Evolutionary conservation across 2,329 filamentous ascomycete genomes (phyloP).

Genomic region (Trichoderma citrinoviride): DNA sequence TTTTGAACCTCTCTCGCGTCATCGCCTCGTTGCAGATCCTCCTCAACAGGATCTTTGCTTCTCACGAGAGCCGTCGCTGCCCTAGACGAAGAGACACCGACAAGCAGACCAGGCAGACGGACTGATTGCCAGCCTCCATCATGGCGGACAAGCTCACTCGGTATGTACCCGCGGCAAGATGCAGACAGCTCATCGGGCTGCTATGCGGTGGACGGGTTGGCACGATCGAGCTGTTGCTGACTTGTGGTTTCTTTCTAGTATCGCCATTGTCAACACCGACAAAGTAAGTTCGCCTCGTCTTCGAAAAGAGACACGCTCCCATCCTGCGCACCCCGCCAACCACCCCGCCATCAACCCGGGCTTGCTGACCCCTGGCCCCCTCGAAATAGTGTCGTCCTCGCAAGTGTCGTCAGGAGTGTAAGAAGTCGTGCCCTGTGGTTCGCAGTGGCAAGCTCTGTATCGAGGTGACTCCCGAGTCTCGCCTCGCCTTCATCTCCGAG

Average conservation of each 20-base stretch:
- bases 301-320: background rate
- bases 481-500: conserved; percentile 98
- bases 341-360: conserved; percentile 29
- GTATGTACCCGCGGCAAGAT: conserved; percentile 51
- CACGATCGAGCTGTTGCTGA: conserved; percentile 28
- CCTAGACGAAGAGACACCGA: background rate
- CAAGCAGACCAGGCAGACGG: too few relatives aligned
- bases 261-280: conserved; percentile 98
- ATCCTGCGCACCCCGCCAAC: conserved; percentile 25
- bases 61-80: background rate
- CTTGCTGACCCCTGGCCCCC: conserved; percentile 32
- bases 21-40: conserved; percentile 5
- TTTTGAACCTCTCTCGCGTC: conserved; percentile 1
- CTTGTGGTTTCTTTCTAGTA: conserved; percentile 57
- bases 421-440: conserved; percentile 97
- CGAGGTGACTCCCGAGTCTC: conserved; percentile 83
- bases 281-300: conserved; percentile 60
- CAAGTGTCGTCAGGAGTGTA: conserved; percentile 99
- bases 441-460: conserved; percentile 97
- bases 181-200: too few relatives aligned
- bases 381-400: conserved; percentile 37
- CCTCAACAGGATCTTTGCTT: background rate
- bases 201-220: background rate
- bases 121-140: conserved; percentile 35
- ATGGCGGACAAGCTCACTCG: conserved; percentile 96